These are phyloP conservation scores for Calonectria pteridis DNA, from an alignment of 2,329 filamentous ascomycete species.

Conservation along the genomic window DNA sequence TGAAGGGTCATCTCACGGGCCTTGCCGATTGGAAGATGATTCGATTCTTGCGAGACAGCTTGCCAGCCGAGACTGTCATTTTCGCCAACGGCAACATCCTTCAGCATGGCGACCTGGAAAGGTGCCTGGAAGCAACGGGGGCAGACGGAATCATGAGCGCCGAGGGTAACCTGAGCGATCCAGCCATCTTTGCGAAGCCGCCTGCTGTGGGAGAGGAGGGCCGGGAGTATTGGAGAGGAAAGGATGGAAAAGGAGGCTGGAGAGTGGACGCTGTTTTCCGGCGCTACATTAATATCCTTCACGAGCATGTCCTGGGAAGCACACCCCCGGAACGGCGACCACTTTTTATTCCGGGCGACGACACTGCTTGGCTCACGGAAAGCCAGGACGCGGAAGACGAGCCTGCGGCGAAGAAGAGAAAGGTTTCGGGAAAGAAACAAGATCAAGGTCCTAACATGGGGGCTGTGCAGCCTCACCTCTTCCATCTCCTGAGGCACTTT, in stretches of 20 bases:
- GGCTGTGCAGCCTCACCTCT: conserved; percentile 91
- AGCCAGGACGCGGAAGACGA: conserved; percentile 52
- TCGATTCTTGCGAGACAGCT: conserved; percentile 81
- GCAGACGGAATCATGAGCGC: conserved; percentile 96
- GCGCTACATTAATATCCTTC: conserved; percentile 91
- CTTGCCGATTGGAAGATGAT: conserved; percentile 93
- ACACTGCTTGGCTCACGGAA: conserved; percentile 59
- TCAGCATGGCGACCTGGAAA: conserved; percentile 80
- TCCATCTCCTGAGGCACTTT: conserved; percentile 88
- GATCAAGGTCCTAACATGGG: conserved; percentile 73
- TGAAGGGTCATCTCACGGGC: conserved; percentile 96
- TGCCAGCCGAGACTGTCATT: conserved; percentile 89
- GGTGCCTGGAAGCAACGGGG: conserved; percentile 84
- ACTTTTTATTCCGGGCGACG: conserved; percentile 77
- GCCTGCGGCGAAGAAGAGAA: conserved; percentile 67
- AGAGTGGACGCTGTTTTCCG: conserved; percentile 89
- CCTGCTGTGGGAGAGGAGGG: conserved; percentile 75
- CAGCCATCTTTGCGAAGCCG: conserved; percentile 81
- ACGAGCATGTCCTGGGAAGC: conserved; percentile 78
- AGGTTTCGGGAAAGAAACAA: conserved; percentile 51
- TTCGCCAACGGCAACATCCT: conserved; percentile 98
- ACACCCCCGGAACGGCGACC: conserved; percentile 76
- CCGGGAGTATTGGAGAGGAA: conserved; percentile 88
- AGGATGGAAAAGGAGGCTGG: conserved; percentile 84
- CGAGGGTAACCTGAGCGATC: conserved; percentile 94